These are phyloP conservation scores for Exophiala sideris DNA, from an alignment of 2,329 filamentous ascomycete genomes.

Conservation along the genomic window DNA sequence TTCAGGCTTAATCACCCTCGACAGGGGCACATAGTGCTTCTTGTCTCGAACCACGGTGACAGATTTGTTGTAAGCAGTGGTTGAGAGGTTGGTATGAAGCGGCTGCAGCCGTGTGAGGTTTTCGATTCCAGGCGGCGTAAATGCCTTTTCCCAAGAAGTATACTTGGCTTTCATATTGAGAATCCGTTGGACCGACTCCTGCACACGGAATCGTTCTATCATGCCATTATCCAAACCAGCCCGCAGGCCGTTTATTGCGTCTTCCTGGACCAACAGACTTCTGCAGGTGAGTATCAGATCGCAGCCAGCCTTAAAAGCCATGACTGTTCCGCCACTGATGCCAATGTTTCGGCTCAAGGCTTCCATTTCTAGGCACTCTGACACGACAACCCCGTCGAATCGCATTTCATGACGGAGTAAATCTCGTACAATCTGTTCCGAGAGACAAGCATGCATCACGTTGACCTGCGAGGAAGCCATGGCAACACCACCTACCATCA, in stretches of 20 bases:
- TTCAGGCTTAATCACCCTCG: conserved; percentile 73
- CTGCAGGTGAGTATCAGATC: conserved; percentile 86
- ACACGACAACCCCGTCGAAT: conserved; percentile 89
- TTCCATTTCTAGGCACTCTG: conserved; percentile 95
- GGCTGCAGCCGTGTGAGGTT: conserved; percentile 78
- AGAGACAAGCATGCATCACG: conserved; percentile 91
- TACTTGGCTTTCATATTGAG: conserved; percentile 77
- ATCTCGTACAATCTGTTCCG: conserved; percentile 88
- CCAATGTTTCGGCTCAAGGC: conserved; percentile 92
- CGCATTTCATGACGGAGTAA: conserved; percentile 82
- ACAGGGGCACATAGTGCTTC: conserved; percentile 76
- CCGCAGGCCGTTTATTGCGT: conserved; percentile 86
- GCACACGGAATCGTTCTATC: conserved; percentile 74
- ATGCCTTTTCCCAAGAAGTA: conserved; percentile 84
- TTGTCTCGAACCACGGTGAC: conserved; percentile 92
- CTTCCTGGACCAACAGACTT: conserved; percentile 81
- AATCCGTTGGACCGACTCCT: conserved; percentile 74
- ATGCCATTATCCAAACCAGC: conserved; percentile 87
- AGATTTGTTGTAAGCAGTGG: conserved; percentile 82
- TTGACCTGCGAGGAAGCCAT: conserved; percentile 90
- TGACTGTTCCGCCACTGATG: conserved; percentile 93
- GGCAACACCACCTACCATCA: conserved; percentile 93
- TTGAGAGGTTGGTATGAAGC: conserved; percentile 75
- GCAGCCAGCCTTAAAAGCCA: conserved; percentile 95
- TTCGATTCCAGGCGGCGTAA: conserved; percentile 78